Evolutionary conservation across 2,329 filamentous ascomycete species (phyloP).

Genomic region (Chaetomium sp.): DNA sequence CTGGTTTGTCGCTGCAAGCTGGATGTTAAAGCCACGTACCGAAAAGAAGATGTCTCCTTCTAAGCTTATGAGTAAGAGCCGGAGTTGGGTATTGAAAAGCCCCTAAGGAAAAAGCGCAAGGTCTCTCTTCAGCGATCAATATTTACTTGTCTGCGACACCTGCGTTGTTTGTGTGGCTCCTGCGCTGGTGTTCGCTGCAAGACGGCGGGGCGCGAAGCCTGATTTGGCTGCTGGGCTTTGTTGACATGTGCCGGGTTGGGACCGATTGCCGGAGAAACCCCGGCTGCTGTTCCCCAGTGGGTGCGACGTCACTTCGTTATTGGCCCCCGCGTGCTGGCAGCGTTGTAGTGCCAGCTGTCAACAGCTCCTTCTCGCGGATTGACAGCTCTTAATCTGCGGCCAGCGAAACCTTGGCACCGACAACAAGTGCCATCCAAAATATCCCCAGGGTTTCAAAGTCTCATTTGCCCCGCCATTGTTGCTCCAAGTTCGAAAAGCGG

Average conservation of each 20-base stretch:
- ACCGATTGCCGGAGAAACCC: constrained; percentile 23
- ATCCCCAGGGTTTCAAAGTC: background rate
- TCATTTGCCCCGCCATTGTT: constrained; percentile 3
- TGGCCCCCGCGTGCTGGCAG: constrained; percentile 9
- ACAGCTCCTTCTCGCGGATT: background rate
- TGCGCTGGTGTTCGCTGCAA: background rate
- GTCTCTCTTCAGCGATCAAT: background rate
- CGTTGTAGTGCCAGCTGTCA: constrained; percentile 13
- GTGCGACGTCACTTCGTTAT: constrained; percentile 19
- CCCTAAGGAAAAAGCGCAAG: background rate
- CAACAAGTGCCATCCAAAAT: constrained; percentile 6
- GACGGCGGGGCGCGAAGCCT: constrained; percentile 8
- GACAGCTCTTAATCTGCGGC: background rate
- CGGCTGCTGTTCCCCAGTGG: background rate
- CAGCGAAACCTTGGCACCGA: background rate
- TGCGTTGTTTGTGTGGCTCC: constrained; percentile 6
- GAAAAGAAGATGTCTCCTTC: no score
- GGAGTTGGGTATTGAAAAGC: background rate
- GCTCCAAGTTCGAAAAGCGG: background rate
- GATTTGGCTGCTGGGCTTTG: constrained; percentile 14
- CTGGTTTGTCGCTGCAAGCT: background rate
- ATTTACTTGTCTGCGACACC: background rate
- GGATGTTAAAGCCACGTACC: no score
- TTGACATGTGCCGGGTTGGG: constrained; percentile 19
- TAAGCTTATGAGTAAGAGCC: no score